Base-by-base conservation (phyloP, 2,329 filamentous ascomycete genomes). In the Dactylellina sp. region DNA sequence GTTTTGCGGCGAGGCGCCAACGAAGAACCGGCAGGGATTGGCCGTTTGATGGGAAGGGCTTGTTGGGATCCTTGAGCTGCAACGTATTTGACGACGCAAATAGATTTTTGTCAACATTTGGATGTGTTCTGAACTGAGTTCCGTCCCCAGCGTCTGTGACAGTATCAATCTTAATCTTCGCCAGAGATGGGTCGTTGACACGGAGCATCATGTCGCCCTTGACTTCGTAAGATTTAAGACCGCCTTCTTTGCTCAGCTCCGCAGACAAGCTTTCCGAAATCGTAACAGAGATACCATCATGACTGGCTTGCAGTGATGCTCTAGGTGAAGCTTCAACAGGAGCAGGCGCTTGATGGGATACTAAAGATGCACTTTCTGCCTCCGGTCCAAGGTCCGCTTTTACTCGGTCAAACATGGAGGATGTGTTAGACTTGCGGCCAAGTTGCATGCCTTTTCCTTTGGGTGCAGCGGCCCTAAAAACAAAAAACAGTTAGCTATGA, bases 381-480 rank as follows among this genome's bases (percentile, higher is more conserved):
- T 96, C 92, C 39, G 89, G 86, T n/a, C 93, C 93, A 80, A 98
- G 86, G 77, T 98, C 94, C 71, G 91, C 92, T 77, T 93, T 90
- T 35, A 99, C 93, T 79, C 93, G 91, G 82, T 98, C 94, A 81
- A 96, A 98, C 86, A 98, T 97, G 81, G 96, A 94, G 28, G 91
- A 96, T 20, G 92, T 93, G 85, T 98, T 98, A 74, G 92, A 96
- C 84, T 99, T 99, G 85, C 98, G 98, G 82, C 95, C 95, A 66
- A 99, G 85, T 82, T 98, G 94, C 96, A 99, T 99, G 78, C 95
- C 95, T 85, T 99, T 99, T 79, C 92, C 93, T 83, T 96, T 92
- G 71, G 89, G 87, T 56, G 91, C 87, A 79, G 87, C 80, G 56
- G 86, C 83, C 79, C 85, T 87, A 76, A 52, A 76, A 71, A 40